Base-by-base conservation (phyloP, 345 rosid species). In the Aquilaria sinensis region DNA sequence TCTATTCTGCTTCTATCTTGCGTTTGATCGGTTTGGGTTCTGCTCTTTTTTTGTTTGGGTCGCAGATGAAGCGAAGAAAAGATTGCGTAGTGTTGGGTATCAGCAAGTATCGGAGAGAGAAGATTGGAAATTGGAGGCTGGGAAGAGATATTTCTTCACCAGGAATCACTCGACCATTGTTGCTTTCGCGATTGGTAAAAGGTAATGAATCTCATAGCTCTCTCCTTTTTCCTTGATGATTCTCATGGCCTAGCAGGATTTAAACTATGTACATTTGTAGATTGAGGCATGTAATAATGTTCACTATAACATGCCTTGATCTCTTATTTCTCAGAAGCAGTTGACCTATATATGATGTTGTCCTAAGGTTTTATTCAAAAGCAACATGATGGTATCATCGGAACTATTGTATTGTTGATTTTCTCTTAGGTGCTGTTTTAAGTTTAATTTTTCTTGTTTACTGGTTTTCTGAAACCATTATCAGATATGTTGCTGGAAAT, bases 141-240 rank as follows among this genome's bases (percentile, higher is more conserved):
- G 99, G 53, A 85, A 90, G 60, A 80, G 81, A 66, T 94, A 90
- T 61, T 90, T 90, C 74, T 90, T 94, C 76, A 90, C 96, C 14
- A 78, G 99, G 78, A 94, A 94, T 58, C 76, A 86, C 75, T 94
- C 99, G 13, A 90, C 99, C 0, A 67, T 94, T 53, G 83, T 94
- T 58, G 99, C 97, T 72, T 94, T 94, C 60, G 99, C 97, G 8
- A 63, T 94, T 70, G 99, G 99, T 31, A 70, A 81, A 69, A 88
- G 81, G 99, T 90, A 83, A 3, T 77, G 0, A 55, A 67, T 51
- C 12, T 51, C 33, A 1, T 48, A 12, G 41, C 9, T 51, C 14
- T 50, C 30, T 11, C n/a, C 9, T 60, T 31, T 29, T 53, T 49
- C 33, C 1, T 37, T 3, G 7, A 37, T 37, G 43, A 37, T 37